A percentile compares a stretch with the other conserved stretches of the same genome.
phyloP scores from a whole-genome alignment of 1,284 basidiomycete genomes.

The Fomitopsis pinicola region DNA sequence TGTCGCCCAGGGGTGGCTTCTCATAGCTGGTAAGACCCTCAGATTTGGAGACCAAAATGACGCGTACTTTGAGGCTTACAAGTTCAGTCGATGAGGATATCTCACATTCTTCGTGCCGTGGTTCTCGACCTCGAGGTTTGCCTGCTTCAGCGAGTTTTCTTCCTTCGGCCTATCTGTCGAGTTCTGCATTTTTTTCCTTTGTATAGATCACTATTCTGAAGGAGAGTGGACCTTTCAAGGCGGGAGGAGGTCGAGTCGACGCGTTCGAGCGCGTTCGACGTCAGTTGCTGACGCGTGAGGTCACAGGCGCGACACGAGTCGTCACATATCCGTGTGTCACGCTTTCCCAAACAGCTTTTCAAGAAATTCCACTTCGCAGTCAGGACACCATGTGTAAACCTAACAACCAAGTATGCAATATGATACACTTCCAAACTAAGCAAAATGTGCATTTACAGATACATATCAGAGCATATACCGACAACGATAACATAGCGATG shows the following conservation, averaged over 20 bases:
- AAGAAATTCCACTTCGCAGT: background rate
- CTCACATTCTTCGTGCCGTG: slow-evolving; percentile 24
- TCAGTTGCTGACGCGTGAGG: background rate
- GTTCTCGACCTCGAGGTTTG: slow-evolving; percentile 20
- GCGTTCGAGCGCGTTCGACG: background rate
- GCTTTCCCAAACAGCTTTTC: background rate
- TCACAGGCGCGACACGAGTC: slow-evolving; percentile 4
- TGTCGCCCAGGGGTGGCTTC: slow-evolving; percentile 81
- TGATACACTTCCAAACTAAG: slow-evolving; percentile 9
- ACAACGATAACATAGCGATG: slow-evolving; percentile 12
- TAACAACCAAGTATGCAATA: slow-evolving; percentile 6
- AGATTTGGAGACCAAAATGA: background rate
- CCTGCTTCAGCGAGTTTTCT: background rate
- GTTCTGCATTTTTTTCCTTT: background rate
- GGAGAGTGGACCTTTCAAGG: too few relatives aligned
- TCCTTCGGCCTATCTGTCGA: slow-evolving; percentile 3
- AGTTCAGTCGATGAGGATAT: slow-evolving; percentile 77
- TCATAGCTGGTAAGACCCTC: slow-evolving; percentile 61
- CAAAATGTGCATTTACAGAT: background rate
- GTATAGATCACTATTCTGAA: too few relatives aligned
- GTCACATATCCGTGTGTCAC: slow-evolving; percentile 9
- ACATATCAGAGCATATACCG: slow-evolving; percentile 9
- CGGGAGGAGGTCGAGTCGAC: background rate
- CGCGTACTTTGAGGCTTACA: slow-evolving; percentile 47
- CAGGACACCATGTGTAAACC: too few relatives aligned